Evolutionary conservation across 352 stramenopile species (phyloP).

Genomic region (Ochromonadaceae sp.): DNA sequence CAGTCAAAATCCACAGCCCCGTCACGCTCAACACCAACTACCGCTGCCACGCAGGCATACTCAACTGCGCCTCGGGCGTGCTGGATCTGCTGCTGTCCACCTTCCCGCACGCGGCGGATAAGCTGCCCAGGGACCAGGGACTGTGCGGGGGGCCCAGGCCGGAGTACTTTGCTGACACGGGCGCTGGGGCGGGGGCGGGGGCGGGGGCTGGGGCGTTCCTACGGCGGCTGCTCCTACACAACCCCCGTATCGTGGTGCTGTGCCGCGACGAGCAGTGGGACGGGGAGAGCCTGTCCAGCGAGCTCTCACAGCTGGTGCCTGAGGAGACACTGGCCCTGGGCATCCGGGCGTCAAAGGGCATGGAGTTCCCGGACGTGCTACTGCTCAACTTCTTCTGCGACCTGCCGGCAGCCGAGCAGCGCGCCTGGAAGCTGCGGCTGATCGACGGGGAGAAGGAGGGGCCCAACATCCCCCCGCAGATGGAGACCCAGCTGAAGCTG

Average conservation of each 20-base stretch:
- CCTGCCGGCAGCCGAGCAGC: too few species aligned
- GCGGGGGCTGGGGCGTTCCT: too few species aligned
- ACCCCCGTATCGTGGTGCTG: constrained; percentile 28
- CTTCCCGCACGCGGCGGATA: constrained; percentile 33
- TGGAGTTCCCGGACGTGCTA: constrained; percentile 40
- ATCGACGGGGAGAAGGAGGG: too few species aligned
- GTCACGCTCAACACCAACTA: constrained; percentile 29
- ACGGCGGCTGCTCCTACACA: constrained; percentile 23
- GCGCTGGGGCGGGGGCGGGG: too few species aligned
- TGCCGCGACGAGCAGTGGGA: constrained; percentile 29
- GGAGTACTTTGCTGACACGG: constrained; percentile 31
- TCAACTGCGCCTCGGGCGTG: constrained; percentile 29
- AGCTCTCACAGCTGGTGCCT: too few species aligned
- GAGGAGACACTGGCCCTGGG: constrained; percentile 22
- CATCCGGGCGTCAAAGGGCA: constrained; percentile 36
- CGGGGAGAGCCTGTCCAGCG: too few species aligned
- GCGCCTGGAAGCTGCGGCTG: too few species aligned
- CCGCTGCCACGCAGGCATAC: constrained; percentile 30
- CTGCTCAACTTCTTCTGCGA: constrained; percentile 40
- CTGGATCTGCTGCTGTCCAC: constrained; percentile 29
- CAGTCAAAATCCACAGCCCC: neutral
- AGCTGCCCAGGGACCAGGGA: constrained; percentile 32
- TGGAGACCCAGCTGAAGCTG: constrained; percentile 39
- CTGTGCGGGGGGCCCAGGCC: constrained; percentile 34
- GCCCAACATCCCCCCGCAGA: too few species aligned